Conservation (phyloP, 2,329 filamentous ascomycete genomes). For the Fusarium staphyleae region DNA sequence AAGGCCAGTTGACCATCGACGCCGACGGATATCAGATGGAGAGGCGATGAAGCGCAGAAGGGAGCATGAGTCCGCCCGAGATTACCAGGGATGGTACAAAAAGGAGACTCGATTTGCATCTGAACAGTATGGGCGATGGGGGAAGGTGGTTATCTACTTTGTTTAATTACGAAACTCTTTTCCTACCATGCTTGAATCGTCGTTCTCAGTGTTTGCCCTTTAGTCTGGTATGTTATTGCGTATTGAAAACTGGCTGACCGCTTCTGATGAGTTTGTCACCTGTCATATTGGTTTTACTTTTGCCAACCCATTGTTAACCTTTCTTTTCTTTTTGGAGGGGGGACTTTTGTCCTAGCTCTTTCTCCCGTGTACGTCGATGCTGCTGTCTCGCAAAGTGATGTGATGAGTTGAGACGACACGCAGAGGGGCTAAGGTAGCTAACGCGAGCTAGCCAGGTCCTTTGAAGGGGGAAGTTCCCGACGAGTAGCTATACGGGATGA, state of each 20-base stretch:
- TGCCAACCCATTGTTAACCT: conserved; percentile 10
- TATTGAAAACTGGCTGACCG: conserved; percentile 6
- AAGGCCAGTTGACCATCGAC: conserved; percentile 29
- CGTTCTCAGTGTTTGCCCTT: conserved; percentile 17
- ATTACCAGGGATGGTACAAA: conserved; percentile 31
- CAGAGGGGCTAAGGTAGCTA: not conserved
- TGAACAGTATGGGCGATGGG: conserved; percentile 43
- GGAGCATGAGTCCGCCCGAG: conserved; percentile 26
- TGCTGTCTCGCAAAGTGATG: not conserved
- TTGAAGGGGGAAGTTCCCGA: not conserved
- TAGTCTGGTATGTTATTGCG: conserved; percentile 9
- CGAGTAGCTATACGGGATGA: not conserved
- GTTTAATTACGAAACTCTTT: conserved; percentile 58
- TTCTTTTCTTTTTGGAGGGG: conserved; percentile 11
- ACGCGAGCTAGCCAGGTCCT: not conserved
- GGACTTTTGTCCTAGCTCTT: not conserved
- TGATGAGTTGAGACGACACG: not conserved
- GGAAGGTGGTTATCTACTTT: conserved; percentile 57
- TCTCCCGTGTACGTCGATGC: not conserved
- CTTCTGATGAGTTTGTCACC: not conserved
- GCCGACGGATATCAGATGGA: conserved; percentile 7
- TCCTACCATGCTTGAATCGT: conserved; percentile 35
- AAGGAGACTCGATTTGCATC: conserved; percentile 43
- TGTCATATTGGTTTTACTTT: conserved; percentile 10
- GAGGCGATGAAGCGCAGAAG: conserved; percentile 22